A percentile compares a stretch with the other conserved stretches of the same genome.
These are phyloP conservation scores for Elongisporangium senticosum DNA, from an alignment of 352 stramenopile species.

Conservation along the genomic window DNA sequence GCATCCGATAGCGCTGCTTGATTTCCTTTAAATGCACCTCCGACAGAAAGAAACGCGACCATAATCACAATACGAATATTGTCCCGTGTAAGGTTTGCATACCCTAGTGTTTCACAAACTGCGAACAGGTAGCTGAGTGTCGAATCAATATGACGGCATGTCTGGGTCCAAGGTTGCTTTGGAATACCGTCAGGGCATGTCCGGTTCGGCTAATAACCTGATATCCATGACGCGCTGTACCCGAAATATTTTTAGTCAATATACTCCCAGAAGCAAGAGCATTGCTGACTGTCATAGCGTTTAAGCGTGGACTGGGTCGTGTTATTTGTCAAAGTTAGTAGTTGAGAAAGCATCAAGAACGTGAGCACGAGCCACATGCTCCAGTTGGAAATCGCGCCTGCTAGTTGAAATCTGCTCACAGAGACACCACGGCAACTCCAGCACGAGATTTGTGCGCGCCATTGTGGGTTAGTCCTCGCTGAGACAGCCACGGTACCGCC, in stretches of 20 bases:
- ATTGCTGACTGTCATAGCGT: not conserved
- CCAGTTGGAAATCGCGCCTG: slow-evolving; percentile 20
- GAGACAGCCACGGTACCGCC: no score
- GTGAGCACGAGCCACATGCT: slow-evolving; percentile 23
- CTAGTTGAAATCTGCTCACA: not conserved
- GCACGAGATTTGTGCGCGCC: no score
- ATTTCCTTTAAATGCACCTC: slow-evolving; percentile 13
- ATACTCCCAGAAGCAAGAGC: not conserved
- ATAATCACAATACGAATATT: slow-evolving; percentile 11
- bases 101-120: not conserved
- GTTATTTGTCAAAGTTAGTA: slow-evolving; percentile 18
- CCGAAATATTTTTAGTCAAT: not conserved
- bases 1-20: slow-evolving; percentile 13
- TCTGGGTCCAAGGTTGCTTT: no score
- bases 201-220: not conserved
- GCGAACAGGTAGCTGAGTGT: not conserved
- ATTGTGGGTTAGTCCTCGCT: no score
- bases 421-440: no score
- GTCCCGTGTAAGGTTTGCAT: slow-evolving; percentile 4
- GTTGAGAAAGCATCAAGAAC: slow-evolving; percentile 19
- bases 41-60: slow-evolving; percentile 20
- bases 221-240: not conserved
- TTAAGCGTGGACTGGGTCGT: slow-evolving; percentile 10
- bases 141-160: no score
- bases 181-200: not conserved